Conservation (phyloP, 805 yeast genomes). For the Yarrowia osloensis region DNA sequence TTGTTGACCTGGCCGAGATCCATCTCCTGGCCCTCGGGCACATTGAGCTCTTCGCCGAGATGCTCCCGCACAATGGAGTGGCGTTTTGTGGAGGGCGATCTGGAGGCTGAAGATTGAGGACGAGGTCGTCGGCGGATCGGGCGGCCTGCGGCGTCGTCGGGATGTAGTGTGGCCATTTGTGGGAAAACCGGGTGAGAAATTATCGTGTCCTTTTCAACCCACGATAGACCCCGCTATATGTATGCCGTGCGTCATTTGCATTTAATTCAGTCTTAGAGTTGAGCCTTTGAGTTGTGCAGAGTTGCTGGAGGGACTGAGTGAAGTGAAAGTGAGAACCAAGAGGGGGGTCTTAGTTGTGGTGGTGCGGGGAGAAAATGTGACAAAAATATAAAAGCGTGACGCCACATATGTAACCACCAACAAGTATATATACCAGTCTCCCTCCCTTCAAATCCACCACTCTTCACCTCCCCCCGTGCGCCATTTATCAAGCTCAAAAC, state of each 20-base stretch:
- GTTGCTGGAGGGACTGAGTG: too few relatives aligned
- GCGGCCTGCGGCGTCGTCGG: constrained; percentile 6
- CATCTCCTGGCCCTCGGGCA: neutral
- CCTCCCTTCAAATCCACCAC: too few relatives aligned
- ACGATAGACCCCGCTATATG: constrained; percentile 18
- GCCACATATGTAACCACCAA: too few relatives aligned
- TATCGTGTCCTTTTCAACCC: neutral
- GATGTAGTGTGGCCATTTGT: neutral
- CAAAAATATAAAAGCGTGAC: too few relatives aligned
- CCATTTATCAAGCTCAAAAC: neutral
- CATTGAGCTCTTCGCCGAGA: constrained; percentile 6
- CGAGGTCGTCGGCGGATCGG: neutral
- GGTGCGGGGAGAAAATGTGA: too few relatives aligned
- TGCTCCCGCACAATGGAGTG: constrained; percentile 18
- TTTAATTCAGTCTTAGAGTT: neutral
- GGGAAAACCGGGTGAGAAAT: neutral
- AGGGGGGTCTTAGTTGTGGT: neutral
- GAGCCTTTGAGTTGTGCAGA: too few relatives aligned
- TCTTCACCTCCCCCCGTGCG: neutral
- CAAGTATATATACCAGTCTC: too few relatives aligned
- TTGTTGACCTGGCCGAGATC: constrained; percentile 5
- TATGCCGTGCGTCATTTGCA: constrained; percentile 24
- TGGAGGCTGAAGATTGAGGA: neutral
- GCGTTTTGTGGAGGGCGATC: constrained; percentile 20
- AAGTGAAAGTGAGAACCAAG: too few relatives aligned